Evolutionary conservation across 768 basidiomycete genomes (phyloP).

Genomic region (Butyriboletus loyo): DNA sequence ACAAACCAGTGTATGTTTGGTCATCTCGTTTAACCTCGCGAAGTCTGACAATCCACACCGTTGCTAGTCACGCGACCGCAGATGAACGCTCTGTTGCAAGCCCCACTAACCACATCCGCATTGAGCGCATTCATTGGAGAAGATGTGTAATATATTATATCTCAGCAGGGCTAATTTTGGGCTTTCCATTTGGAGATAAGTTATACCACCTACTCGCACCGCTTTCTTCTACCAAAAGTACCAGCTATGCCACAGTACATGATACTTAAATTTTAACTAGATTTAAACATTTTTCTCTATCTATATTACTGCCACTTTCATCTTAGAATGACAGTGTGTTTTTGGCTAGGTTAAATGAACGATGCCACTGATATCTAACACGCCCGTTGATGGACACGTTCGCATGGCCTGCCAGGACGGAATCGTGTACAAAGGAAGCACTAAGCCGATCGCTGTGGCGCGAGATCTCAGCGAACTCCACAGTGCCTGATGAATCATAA

Average conservation of each 20-base stretch:
- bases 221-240: slow-evolving; percentile 22
- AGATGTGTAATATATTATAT: slow-evolving; percentile 17
- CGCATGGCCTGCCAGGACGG: background rate
- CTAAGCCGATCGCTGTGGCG: slow-evolving; percentile 10
- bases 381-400: slow-evolving; percentile 1
- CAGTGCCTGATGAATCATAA: slow-evolving; percentile 10
- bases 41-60: slow-evolving; percentile 15
- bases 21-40: background rate
- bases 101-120: slow-evolving; percentile 16
- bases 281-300: slow-evolving; percentile 7
- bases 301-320: slow-evolving; percentile 12
- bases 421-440: background rate
- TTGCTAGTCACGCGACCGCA: slow-evolving; percentile 29
- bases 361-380: slow-evolving; percentile 5
- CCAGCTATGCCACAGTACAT: slow-evolving; percentile 16
- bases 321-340: slow-evolving; percentile 3
- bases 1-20: slow-evolving; percentile 19
- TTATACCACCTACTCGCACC: slow-evolving; percentile 23
- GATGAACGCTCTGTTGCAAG: slow-evolving; percentile 19
- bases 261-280: slow-evolving; percentile 11
- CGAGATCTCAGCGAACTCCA: slow-evolving; percentile 25
- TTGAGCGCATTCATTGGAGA: slow-evolving; percentile 21
- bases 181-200: slow-evolving; percentile 21
- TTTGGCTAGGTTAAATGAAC: slow-evolving; percentile 10
- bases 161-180: slow-evolving; percentile 23